Percentiles rank a stretch among this genome's conserved stretches.
Evolutionary conservation across 2,329 filamentous ascomycete genomes (phyloP).

Genomic region (Fusarium floridanum): DNA sequence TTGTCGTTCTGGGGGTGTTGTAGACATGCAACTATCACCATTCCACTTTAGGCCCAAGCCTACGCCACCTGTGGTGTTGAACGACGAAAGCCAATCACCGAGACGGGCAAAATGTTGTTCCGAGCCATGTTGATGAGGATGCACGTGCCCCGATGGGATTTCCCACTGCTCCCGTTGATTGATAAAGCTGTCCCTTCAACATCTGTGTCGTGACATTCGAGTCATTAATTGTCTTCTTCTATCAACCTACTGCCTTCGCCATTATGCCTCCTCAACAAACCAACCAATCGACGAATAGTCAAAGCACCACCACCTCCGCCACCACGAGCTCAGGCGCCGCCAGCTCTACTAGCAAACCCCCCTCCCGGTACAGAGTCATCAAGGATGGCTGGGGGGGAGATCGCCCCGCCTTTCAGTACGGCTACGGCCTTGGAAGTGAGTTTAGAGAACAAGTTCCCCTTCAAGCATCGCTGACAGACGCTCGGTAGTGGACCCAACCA

Average conservation of each 20-base stretch:
- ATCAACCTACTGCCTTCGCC: background rate
- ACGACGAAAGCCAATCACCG: background rate
- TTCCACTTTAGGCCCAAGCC: background rate
- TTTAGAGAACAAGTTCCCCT: background rate
- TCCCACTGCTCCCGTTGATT: background rate
- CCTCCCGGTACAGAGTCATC: background rate
- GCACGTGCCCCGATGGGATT: background rate
- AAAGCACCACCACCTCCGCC: background rate
- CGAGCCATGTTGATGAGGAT: background rate
- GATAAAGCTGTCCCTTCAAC: background rate
- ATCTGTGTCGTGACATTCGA: background rate
- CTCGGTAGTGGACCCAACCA: constrained; percentile 7
- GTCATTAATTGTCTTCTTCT: background rate
- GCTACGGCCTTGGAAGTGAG: constrained; percentile 8
- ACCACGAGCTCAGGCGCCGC: background rate
- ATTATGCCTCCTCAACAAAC: constrained; percentile 3
- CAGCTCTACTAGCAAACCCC: background rate
- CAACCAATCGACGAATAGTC: background rate
- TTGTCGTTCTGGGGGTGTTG: too few species aligned
- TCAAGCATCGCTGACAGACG: background rate
- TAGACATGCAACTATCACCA: background rate
- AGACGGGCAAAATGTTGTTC: background rate
- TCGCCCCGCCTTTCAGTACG: constrained; percentile 9
- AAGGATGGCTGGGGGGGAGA: constrained; percentile 17
- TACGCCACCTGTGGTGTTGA: background rate